Evolutionary conservation across 495 filamentous ascomycete genomes (phyloP).

Genomic region (Hyaloscypha bicolor): DNA sequence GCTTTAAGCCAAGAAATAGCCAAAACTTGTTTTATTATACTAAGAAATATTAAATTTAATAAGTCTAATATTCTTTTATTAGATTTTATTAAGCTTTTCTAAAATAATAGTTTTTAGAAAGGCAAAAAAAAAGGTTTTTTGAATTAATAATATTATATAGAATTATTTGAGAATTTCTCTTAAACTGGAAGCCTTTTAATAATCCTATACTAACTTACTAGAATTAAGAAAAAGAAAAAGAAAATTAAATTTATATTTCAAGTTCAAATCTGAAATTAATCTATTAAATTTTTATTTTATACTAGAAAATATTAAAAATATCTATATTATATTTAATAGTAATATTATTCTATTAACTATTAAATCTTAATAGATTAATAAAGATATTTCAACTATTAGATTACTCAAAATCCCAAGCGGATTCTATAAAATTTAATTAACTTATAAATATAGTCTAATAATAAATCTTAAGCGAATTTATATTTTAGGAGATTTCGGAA

Average conservation of each 20-base stretch:
- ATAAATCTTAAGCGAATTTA: conserved; percentile 36
- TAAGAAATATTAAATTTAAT: conserved; percentile 12
- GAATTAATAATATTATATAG: conserved; percentile 32
- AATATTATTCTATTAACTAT: not conserved
- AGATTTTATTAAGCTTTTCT: conserved; percentile 30
- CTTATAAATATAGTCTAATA: conserved; percentile 9
- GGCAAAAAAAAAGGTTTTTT: conserved; percentile 24
- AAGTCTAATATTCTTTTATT: conserved; percentile 34
- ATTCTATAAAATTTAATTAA: conserved; percentile 5
- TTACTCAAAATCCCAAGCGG: conserved; percentile 17
- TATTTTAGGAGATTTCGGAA: conserved; percentile 29
- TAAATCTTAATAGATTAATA: conserved; percentile 33
- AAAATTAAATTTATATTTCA: no score
- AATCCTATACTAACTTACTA: conserved; percentile 25
- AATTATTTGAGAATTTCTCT: conserved; percentile 19
- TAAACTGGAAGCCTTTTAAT: conserved; percentile 23
- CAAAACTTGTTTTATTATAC: no score
- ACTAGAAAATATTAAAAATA: conserved; percentile 22
- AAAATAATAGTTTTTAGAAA: conserved; percentile 21
- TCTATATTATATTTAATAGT: conserved; percentile 22
- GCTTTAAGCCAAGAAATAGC: no score
- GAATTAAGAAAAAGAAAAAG: no score
- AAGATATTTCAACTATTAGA: no score
- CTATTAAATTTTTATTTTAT: conserved; percentile 9
- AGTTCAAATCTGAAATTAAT: conserved; percentile 8